phyloP scores from a whole-genome alignment of 2,329 filamentous ascomycete species.

The Ambrosiella xylebori region DNA sequence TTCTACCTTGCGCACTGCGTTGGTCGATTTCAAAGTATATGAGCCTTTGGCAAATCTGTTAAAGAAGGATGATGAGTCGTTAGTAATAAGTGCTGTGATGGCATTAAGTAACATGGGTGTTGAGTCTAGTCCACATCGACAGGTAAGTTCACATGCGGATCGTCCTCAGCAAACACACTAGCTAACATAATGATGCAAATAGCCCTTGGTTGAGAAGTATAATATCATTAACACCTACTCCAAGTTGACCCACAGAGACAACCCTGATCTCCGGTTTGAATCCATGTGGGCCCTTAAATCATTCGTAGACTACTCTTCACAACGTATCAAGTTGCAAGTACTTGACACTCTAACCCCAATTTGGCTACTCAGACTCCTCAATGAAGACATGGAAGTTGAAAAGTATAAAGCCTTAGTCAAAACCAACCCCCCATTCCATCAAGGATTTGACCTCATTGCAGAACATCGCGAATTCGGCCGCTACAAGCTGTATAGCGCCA shows the following conservation, averaged over 20 bases:
- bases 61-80: not conserved
- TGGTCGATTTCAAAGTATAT: slow-evolving; percentile 73
- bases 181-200: not conserved
- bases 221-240: slow-evolving; percentile 65
- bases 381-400: not conserved
- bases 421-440: no score
- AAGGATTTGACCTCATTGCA: no score
- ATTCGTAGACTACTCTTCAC: slow-evolving; percentile 50
- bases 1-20: slow-evolving; percentile 62
- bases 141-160: not conserved
- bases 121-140: not conserved
- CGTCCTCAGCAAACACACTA: no score
- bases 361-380: slow-evolving; percentile 40
- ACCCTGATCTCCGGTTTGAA: slow-evolving; percentile 64
- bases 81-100: no score
- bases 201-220: slow-evolving; percentile 50
- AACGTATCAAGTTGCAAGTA: slow-evolving; percentile 54
- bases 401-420: no score
- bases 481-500: no score
- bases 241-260: slow-evolving; percentile 64
- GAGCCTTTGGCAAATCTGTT: slow-evolving; percentile 40
- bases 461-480: no score
- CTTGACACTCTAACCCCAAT: slow-evolving; percentile 59
- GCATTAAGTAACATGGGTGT: no score
- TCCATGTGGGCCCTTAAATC: slow-evolving; percentile 92